Conservation (phyloP, 306 rosid genomes). For the Vicia faba region DNA sequence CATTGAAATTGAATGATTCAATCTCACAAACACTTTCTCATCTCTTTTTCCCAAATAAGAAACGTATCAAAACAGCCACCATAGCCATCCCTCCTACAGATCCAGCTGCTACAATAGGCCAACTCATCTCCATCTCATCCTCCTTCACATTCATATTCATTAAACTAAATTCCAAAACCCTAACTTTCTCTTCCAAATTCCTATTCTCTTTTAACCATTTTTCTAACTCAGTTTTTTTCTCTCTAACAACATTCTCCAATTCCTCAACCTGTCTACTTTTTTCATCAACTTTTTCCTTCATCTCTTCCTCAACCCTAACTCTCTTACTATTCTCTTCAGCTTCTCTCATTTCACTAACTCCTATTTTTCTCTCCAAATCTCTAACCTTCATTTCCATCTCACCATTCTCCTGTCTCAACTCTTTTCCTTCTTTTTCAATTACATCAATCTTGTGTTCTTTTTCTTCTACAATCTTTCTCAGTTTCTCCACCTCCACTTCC, state of each 20-base stretch:
- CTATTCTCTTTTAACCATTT: slow-evolving; percentile 46
- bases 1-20: not conserved
- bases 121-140: slow-evolving; percentile 39
- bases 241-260: slow-evolving; percentile 39
- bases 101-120: slow-evolving; percentile 60
- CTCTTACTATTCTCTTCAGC: slow-evolving; percentile 70
- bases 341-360: slow-evolving; percentile 58
- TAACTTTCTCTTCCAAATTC: slow-evolving; percentile 47
- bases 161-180: slow-evolving; percentile 45
- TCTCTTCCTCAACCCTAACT: slow-evolving; percentile 61
- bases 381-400: slow-evolving; percentile 67
- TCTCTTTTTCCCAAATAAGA: slow-evolving; percentile 45
- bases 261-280: slow-evolving; percentile 57
- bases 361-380: slow-evolving; percentile 70
- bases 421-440: slow-evolving; percentile 56
- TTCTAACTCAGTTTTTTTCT: slow-evolving; percentile 41
- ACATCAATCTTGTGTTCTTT: slow-evolving; percentile 42
- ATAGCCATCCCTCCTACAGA: slow-evolving; percentile 53
- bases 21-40: not conserved
- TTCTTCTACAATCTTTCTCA: slow-evolving; percentile 47
- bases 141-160: slow-evolving; percentile 32
- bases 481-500: slow-evolving; percentile 34
- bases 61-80: slow-evolving; percentile 38
- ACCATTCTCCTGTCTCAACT: slow-evolving; percentile 43
- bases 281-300: slow-evolving; percentile 60